A percentile compares a stretch with the other conserved stretches of the same genome.
phyloP scores from a whole-genome alignment of 768 basidiomycete species.

The Gautieria morchelliformis region DNA sequence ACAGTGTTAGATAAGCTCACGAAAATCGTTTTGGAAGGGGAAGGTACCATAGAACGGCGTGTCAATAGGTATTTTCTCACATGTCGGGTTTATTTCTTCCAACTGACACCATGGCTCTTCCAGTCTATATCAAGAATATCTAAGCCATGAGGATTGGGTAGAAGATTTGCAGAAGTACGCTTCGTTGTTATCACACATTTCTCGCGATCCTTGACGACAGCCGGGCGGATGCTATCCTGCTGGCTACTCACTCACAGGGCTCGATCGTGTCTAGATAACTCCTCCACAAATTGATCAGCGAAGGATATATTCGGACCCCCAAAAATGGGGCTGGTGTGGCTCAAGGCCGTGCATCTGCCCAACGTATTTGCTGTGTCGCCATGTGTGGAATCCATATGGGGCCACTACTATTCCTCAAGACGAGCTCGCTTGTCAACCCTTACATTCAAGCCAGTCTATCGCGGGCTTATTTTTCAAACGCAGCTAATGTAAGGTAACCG shows the following conservation, averaged over 20 bases:
- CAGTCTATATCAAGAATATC: constrained; percentile 26
- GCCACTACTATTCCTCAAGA: constrained; percentile 65
- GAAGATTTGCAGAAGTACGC: constrained; percentile 39
- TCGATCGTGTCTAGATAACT: constrained; percentile 89
- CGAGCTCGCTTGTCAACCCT: constrained; percentile 65
- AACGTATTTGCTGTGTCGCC: constrained; percentile 66
- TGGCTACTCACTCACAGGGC: constrained; percentile 93
- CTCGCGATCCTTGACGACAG: neutral
- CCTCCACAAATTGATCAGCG: constrained; percentile 68
- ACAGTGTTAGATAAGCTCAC: constrained; percentile 62
- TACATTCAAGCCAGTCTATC: constrained; percentile 57
- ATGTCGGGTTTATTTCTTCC: neutral
- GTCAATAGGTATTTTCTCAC: constrained; percentile 35
- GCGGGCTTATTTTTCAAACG: constrained; percentile 2
- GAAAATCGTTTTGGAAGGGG: constrained; percentile 85
- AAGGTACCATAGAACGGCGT: constrained; percentile 79
- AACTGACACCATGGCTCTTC: constrained; percentile 1
- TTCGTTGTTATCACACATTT: neutral
- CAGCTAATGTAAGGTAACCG: constrained; percentile 1
- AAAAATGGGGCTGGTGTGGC: constrained; percentile 7
- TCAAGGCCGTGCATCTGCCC: constrained; percentile 25
- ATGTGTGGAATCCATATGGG: constrained; percentile 83
- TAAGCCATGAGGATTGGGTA: constrained; percentile 20
- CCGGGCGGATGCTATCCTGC: constrained; percentile 38
- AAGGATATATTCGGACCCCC: constrained; percentile 65